Evolutionary conservation across 129 eudicot genomes (phyloP).

Genomic region (Escallonia herrerae): DNA sequence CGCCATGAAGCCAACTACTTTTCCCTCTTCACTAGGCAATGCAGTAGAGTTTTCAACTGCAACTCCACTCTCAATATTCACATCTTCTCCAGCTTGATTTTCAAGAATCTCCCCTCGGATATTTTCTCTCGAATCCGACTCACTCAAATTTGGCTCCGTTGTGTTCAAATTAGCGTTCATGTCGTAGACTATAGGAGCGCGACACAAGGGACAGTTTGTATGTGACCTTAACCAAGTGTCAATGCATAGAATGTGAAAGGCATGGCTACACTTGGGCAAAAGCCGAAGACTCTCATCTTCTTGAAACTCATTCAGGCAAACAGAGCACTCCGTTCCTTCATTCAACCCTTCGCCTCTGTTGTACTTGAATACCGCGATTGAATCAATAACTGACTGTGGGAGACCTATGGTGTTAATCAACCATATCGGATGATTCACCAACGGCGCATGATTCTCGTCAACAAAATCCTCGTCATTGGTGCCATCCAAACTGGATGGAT

Average conservation of each 20-base stretch:
- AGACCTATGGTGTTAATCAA: conserved; percentile 54
- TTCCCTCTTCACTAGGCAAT: neutral
- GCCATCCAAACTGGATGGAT: neutral
- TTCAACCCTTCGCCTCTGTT: conserved; percentile 30
- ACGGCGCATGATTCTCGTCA: conserved; percentile 33
- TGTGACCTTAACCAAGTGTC: conserved; percentile 75
- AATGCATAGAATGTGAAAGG: conserved; percentile 68
- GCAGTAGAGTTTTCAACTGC: conserved; percentile 22
- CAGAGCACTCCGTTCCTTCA: conserved; percentile 51
- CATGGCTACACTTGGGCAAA: conserved; percentile 66
- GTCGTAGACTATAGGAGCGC: conserved; percentile 44
- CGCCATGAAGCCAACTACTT: neutral
- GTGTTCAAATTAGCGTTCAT: neutral
- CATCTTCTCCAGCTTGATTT: conserved; percentile 15
- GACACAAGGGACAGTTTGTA: conserved; percentile 66
- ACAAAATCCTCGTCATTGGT: conserved; percentile 25
- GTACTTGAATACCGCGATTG: conserved; percentile 48
- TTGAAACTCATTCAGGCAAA: conserved; percentile 65
- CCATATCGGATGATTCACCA: conserved; percentile 56
- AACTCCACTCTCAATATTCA: neutral
- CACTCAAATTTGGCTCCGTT: conserved; percentile 6
- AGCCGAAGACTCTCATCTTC: conserved; percentile 65
- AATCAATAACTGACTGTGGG: conserved; percentile 47
- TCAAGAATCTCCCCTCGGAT: conserved; percentile 2
- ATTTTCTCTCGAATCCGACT: conserved; percentile 11